A percentile compares a stretch with the other conserved stretches of the same genome.
phyloP scores from a whole-genome alignment of 2,329 filamentous ascomycete genomes.

The Huntiella moniliformis region DNA sequence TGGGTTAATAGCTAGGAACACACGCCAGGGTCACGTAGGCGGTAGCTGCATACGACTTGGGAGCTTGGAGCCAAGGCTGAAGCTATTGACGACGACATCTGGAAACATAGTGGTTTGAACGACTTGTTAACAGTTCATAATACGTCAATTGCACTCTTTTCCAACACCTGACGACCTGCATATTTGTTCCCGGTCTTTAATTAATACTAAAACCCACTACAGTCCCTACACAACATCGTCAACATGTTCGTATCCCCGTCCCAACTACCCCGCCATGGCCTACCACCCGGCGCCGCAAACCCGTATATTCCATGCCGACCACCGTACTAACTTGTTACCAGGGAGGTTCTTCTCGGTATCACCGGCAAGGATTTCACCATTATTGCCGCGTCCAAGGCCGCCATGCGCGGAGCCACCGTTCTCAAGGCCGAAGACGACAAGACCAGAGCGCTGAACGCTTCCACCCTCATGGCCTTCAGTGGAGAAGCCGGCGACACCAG shows the following conservation, averaged over 20 bases:
- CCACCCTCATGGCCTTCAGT: constrained; percentile 86
- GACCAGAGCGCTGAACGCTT: constrained; percentile 78
- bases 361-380: constrained; percentile 99
- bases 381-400: constrained; percentile 91
- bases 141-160: neutral
- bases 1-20: neutral
- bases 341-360: constrained; percentile 96
- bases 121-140: neutral
- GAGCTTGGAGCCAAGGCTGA: constrained; percentile 8
- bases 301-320: neutral
- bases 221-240: neutral
- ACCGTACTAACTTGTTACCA: constrained; percentile 20
- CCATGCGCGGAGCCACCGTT: constrained; percentile 92
- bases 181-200: neutral
- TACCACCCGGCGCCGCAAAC: neutral
- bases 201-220: neutral
- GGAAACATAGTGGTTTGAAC: neutral
- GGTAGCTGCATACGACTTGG: neutral
- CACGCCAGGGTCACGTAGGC: too few relatives aligned
- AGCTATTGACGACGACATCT: constrained; percentile 5
- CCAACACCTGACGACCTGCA: neutral
- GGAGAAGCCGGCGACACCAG: constrained; percentile 93
- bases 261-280: neutral
- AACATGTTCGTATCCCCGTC: constrained; percentile 4
- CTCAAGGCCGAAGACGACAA: constrained; percentile 95